phyloP scores from a whole-genome alignment of 495 filamentous ascomycete species.

The Tuber melanosporum region DNA sequence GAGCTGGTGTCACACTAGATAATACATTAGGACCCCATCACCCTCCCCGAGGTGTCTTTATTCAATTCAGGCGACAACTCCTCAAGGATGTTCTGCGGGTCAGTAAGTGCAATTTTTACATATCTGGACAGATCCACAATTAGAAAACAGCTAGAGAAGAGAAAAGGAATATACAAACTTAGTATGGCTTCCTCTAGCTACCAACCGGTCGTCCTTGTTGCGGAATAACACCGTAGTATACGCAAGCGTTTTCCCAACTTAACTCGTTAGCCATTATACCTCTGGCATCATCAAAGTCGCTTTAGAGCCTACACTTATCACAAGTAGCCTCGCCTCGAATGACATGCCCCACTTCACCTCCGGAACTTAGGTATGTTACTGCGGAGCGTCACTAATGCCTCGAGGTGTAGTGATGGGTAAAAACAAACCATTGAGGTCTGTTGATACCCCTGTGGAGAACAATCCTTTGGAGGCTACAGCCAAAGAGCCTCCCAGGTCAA shows the following conservation, averaged over 20 bases:
- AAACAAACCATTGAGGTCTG: conserved; percentile 72
- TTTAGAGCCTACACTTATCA: conserved; percentile 63
- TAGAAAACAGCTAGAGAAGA: neutral
- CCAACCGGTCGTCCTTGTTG: conserved; percentile 67
- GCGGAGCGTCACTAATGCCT: conserved; percentile 8
- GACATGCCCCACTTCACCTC: conserved; percentile 73
- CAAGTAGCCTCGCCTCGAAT: conserved; percentile 64
- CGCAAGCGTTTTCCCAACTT: conserved; percentile 88
- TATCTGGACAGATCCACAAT: conserved; percentile 17
- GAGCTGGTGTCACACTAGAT: neutral
- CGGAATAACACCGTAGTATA: conserved; percentile 76
- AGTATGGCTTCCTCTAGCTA: conserved; percentile 89
- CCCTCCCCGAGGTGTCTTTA: neutral
- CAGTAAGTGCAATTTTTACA: conserved; percentile 29
- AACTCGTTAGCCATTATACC: neutral
- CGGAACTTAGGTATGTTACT: conserved; percentile 88
- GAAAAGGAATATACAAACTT: conserved; percentile 55
- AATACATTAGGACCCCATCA: neutral
- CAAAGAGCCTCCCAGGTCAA: conserved; percentile 86
- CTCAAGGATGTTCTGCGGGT: conserved; percentile 32
- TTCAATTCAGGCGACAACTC: conserved; percentile 15
- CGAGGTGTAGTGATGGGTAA: neutral
- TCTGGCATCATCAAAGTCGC: neutral
- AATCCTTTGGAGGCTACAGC: conserved; percentile 87
- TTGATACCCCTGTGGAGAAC: conserved; percentile 84